Base-by-base conservation (phyloP, 345 rosid genomes). In the Bretschneidera sinensis region DNA sequence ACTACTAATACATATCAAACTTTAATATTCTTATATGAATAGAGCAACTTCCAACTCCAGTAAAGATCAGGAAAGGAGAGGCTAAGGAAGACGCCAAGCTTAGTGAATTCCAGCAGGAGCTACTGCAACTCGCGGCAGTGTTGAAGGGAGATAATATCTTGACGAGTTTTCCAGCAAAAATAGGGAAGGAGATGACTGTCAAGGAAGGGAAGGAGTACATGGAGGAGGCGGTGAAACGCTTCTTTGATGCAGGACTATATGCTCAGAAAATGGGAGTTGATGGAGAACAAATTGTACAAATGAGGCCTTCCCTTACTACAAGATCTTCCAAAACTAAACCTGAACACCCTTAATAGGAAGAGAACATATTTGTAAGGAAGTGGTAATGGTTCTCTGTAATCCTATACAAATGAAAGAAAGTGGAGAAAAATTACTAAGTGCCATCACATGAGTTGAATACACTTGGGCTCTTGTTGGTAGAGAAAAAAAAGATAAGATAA, bases 251-350 rank as follows among this genome's bases (percentile, higher is more conserved):
- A 0, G 96, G 94, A 17, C 68, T 62, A 50, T 65, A 51, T 21
- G 98, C 98, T 31, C 53, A 71, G 56, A 80, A 70, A 70, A 81
- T 89, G 91, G 97, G 94, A 58, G 98, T 88, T 21, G 82, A 85
- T 67, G 73, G 68, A 16, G 87, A 92, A 43, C 88, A 87, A 51
- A 76, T 81, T 69, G 87, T 92, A 14, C 85, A 80, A 64, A 92
- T 92, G 97, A 92, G 64, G 68, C 83, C 95, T 48, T 86, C 96
- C 21, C 87, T 92, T 34, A 92, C 95, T 35, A 80, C 86, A 23
- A 81, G 90, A 79, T 61, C 80, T 43, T 58, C 78, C 2, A 43
- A 72, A 39, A 60, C 82, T 57, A 51, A 64, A 17, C 48, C 53
- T 31, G 39, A 24, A 6, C 39, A 76, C 0, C 79, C 79, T n/a